A percentile compares a stretch with the other conserved stretches of the same genome.
Conservation (phyloP, 257 asterid genomes). For the Anisodus acutangulus region DNA sequence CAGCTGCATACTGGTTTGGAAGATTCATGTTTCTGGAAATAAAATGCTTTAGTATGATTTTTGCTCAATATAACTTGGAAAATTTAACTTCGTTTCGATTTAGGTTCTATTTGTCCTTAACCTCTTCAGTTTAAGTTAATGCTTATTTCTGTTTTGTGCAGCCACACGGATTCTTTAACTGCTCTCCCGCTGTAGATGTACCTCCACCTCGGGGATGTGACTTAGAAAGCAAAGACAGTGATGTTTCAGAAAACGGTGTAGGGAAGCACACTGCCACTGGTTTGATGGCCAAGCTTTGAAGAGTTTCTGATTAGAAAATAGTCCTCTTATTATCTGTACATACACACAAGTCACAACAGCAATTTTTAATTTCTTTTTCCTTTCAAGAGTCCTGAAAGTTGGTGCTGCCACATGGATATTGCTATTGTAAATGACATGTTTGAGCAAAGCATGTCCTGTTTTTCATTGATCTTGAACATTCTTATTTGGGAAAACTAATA, state of each 20-base stretch:
- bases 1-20: not conserved
- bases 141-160: slow-evolving; percentile 41
- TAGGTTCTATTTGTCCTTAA: not conserved
- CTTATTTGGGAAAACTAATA: slow-evolving; percentile 11
- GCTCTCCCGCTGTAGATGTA: slow-evolving; percentile 93
- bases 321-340: not conserved
- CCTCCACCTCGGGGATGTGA: slow-evolving; percentile 80
- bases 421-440: not conserved
- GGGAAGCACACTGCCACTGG: slow-evolving; percentile 53
- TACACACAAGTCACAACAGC: not conserved
- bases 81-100: not conserved
- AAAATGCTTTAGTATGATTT: not conserved
- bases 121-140: not conserved
- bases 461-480: slow-evolving; percentile 17
- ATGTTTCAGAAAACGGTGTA: slow-evolving; percentile 56
- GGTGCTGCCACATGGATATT: slow-evolving; percentile 4
- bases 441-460: not conserved
- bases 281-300: slow-evolving; percentile 67
- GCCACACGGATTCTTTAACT: slow-evolving; percentile 98
- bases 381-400: not conserved
- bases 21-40: not conserved
- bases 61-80: not conserved
- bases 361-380: not conserved
- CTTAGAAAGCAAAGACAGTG: slow-evolving; percentile 67
- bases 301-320: not conserved